Evolutionary conservation across 441 rosid genomes (phyloP).

Genomic region (Erodium moschatum): DNA sequence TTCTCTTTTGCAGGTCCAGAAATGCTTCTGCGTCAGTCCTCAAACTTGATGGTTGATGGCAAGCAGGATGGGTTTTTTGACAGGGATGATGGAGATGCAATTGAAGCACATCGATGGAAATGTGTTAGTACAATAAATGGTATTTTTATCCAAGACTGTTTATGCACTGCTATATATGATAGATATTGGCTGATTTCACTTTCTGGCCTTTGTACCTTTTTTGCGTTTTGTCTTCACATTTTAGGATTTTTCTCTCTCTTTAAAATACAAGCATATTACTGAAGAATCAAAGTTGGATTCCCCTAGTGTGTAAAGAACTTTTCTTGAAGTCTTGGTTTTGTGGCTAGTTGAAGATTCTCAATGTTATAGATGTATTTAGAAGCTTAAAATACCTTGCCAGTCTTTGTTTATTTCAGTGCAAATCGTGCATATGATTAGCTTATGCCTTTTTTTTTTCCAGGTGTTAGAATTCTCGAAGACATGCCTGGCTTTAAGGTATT

Average conservation of each 20-base stretch:
- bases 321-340: not conserved
- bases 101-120: conserved; percentile 91
- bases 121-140: conserved; percentile 87
- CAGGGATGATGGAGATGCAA: conserved; percentile 75
- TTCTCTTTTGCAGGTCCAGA: conserved; percentile 56
- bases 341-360: not conserved
- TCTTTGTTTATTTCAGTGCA: not conserved
- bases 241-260: not conserved
- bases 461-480: conserved; percentile 92
- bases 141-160: conserved; percentile 20
- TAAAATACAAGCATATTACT: not conserved
- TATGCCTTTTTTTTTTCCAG: conserved; percentile 30
- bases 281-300: too few species aligned
- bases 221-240: not conserved
- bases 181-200: not conserved
- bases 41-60: conserved; percentile 36
- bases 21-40: conserved; percentile 66
- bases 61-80: conserved; percentile 43
- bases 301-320: too few species aligned
- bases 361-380: not conserved
- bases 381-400: conserved; percentile 50
- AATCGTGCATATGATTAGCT: not conserved
- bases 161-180: not conserved
- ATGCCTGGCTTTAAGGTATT: conserved; percentile 71
- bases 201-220: not conserved